phyloP scores from a whole-genome alignment of 345 rosid species.

The Salix dunnii region DNA sequence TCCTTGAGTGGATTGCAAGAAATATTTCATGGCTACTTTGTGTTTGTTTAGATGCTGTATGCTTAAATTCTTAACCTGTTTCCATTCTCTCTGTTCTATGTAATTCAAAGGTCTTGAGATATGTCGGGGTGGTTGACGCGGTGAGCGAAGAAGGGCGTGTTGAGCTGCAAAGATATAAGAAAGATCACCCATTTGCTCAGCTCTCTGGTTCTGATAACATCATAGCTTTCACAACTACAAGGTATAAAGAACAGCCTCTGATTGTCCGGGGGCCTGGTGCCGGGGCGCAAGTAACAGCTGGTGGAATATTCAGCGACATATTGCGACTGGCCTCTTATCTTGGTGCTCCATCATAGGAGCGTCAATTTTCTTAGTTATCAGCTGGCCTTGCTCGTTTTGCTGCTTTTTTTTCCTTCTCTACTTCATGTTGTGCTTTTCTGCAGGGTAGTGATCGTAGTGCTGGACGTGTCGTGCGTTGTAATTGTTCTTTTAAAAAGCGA shows the following conservation, averaged over 20 bases:
- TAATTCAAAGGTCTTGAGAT: constrained; percentile 66
- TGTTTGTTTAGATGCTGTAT: background rate
- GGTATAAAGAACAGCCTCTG: constrained; percentile 87
- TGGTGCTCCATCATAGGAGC: constrained; percentile 78
- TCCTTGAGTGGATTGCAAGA: background rate
- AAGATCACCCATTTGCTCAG: constrained; percentile 86
- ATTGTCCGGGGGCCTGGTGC: constrained; percentile 99
- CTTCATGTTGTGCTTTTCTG: background rate
- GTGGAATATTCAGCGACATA: constrained; percentile 91
- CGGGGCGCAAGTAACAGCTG: constrained; percentile 97
- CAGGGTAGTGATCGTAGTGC: background rate
- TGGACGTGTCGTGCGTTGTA: background rate
- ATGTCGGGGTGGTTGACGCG: constrained; percentile 89
- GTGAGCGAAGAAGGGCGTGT: constrained; percentile 58
- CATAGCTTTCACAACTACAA: constrained; percentile 86
- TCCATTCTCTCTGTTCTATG: background rate
- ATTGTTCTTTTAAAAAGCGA: background rate
- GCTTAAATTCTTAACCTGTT: background rate
- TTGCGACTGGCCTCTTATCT: constrained; percentile 86
- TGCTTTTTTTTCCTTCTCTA: background rate
- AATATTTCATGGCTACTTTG: background rate
- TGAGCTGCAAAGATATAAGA: constrained; percentile 69
- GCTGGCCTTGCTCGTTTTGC: no score
- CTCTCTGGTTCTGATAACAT: constrained; percentile 90
- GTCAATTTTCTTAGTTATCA: background rate